A percentile compares a stretch with the other conserved stretches of the same genome.
These are phyloP conservation scores for Tylopilus sp. DNA, from an alignment of 1,284 basidiomycete species.

Conservation along the genomic window DNA sequence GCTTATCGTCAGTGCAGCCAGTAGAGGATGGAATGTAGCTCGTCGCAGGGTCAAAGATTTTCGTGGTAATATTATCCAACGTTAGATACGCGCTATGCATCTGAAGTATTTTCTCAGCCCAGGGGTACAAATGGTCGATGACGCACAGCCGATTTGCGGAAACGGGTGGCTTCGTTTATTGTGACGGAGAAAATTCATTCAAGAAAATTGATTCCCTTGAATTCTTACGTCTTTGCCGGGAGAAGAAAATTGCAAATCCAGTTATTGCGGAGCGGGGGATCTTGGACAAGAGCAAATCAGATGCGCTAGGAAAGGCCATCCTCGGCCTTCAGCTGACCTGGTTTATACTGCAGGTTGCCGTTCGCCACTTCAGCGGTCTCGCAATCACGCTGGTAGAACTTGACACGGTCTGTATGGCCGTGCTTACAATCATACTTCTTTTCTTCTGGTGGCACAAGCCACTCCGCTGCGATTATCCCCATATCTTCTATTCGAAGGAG, in stretches of 20 bases:
- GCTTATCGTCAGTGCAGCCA: no score
- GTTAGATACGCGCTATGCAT: no score
- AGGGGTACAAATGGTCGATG: no score
- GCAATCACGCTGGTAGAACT: slow-evolving; percentile 1
- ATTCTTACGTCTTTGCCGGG: neutral
- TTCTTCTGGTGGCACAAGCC: slow-evolving; percentile 4
- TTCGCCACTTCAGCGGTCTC: neutral
- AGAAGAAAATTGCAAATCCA: slow-evolving; percentile 3
- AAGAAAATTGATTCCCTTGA: neutral
- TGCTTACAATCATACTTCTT: neutral
- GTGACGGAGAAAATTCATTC: neutral
- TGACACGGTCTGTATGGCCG: neutral
- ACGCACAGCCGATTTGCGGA: slow-evolving; percentile 4
- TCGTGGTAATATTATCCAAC: no score
- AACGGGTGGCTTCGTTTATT: slow-evolving; percentile 2
- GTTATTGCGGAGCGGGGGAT: neutral
- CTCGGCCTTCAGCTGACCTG: neutral
- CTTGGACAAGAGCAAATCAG: neutral
- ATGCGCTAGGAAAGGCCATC: neutral
- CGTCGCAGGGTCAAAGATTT: no score
- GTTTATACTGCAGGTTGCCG: neutral
- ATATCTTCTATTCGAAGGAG: slow-evolving; percentile 1
- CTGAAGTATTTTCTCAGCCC: no score
- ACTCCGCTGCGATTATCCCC: neutral
- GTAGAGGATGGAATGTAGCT: no score